Evolutionary conservation across 768 basidiomycete species (phyloP).

Genomic region (Mycena galopus): DNA sequence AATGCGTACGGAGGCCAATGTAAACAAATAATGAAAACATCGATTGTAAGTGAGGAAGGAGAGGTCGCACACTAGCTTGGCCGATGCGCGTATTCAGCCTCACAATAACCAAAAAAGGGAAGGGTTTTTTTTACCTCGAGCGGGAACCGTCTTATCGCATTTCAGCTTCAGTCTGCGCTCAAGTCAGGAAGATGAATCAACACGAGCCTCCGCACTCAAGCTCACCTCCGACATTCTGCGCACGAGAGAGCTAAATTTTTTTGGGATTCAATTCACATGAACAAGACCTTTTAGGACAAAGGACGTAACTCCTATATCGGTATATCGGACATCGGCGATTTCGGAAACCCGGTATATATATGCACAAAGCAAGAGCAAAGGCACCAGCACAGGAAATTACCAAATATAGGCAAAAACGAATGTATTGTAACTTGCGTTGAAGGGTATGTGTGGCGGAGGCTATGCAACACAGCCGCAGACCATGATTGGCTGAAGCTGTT

Average conservation of each 20-base stretch:
- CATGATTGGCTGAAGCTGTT: too few species aligned
- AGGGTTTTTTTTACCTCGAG: conserved; percentile 56
- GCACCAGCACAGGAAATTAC: too few species aligned
- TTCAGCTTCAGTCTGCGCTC: conserved; percentile 70
- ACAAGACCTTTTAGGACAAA: neutral
- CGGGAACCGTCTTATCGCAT: conserved; percentile 80
- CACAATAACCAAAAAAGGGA: neutral
- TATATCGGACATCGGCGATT: too few species aligned
- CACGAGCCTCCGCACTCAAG: neutral
- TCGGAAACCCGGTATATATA: too few species aligned
- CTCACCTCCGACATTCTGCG: conserved; percentile 74
- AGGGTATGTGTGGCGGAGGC: too few species aligned
- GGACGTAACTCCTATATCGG: conserved; percentile 55
- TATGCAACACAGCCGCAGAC: too few species aligned
- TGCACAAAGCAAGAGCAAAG: too few species aligned
- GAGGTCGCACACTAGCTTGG: conserved; percentile 5
- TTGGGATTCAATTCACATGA: neutral
- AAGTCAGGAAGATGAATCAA: neutral
- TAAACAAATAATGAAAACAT: conserved; percentile 42
- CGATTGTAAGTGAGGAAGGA: neutral
- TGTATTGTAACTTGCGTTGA: too few species aligned
- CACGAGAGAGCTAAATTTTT: conserved; percentile 59
- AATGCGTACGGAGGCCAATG: conserved; percentile 77
- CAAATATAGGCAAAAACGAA: too few species aligned
- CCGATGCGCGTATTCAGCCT: conserved; percentile 9